Conservation (phyloP, 352 stramenopile species). For the Globisporangium nunn region DNA sequence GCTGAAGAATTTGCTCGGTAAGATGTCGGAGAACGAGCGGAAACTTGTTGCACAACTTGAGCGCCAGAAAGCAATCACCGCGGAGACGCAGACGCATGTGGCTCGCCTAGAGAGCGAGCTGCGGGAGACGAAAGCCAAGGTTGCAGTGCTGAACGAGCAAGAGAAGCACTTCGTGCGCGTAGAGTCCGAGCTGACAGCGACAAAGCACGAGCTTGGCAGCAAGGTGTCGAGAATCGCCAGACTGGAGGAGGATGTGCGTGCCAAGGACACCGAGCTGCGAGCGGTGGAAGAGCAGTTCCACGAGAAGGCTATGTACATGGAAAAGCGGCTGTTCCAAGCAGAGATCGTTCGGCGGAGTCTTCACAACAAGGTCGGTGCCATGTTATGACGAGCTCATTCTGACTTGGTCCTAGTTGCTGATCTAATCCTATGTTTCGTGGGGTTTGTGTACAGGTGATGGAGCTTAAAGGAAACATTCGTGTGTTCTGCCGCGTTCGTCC, state of each 20-base stretch:
- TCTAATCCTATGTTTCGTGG: background rate
- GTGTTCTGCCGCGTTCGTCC: constrained; percentile 94
- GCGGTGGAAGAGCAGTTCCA: constrained; percentile 20
- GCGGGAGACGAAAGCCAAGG: constrained; percentile 15
- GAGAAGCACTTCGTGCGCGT: constrained; percentile 27
- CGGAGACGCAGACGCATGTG: constrained; percentile 25
- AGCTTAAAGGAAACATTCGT: constrained; percentile 95
- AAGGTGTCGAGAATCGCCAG: constrained; percentile 20
- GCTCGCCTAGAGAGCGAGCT: constrained; percentile 29
- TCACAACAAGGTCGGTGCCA: constrained; percentile 67
- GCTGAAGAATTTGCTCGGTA: constrained; percentile 22
- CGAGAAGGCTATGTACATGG: constrained; percentile 23
- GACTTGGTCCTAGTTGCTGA: background rate
- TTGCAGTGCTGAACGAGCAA: constrained; percentile 26
- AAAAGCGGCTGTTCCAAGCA: constrained; percentile 46
- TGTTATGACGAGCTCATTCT: background rate
- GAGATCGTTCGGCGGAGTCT: constrained; percentile 71
- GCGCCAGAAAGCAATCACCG: constrained; percentile 13
- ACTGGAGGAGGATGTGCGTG: constrained; percentile 29
- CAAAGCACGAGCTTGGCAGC: constrained; percentile 27
- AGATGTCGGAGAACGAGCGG: constrained; percentile 27
- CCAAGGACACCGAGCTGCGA: constrained; percentile 24
- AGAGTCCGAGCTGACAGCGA: constrained; percentile 26
- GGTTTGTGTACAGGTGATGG: constrained; percentile 76
- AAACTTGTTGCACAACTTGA: constrained; percentile 21